These are phyloP conservation scores for Phymatotrichopsis omnivora DNA, from an alignment of 2,329 filamentous ascomycete genomes.

Conservation along the genomic window DNA sequence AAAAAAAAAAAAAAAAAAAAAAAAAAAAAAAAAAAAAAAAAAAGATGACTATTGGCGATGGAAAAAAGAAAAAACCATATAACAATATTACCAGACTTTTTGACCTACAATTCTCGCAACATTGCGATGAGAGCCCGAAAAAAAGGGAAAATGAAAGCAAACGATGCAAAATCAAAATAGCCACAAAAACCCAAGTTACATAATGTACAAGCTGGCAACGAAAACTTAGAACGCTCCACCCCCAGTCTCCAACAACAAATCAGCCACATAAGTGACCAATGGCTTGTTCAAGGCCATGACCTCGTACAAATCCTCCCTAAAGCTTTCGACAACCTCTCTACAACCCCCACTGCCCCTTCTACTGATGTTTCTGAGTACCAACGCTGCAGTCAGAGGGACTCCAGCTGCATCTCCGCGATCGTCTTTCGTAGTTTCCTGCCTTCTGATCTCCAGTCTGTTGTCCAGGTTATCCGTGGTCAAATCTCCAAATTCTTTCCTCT, in stretches of 20 bases:
- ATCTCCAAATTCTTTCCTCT: slow-evolving; percentile 15
- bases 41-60: too few relatives aligned
- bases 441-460: slow-evolving; percentile 29
- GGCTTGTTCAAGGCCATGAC: slow-evolving; percentile 27
- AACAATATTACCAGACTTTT: too few relatives aligned
- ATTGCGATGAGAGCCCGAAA: too few relatives aligned
- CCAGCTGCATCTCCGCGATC: slow-evolving; percentile 54
- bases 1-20: too few relatives aligned
- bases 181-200: too few relatives aligned
- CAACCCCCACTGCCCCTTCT: slow-evolving; percentile 22
- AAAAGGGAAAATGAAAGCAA: too few relatives aligned
- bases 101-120: too few relatives aligned
- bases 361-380: slow-evolving; percentile 71
- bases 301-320: slow-evolving; percentile 18
- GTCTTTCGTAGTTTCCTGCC: slow-evolving; percentile 42
- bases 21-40: too few relatives aligned
- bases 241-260: slow-evolving; percentile 22
- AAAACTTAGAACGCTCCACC: too few relatives aligned
- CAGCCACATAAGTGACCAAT: slow-evolving; percentile 21
- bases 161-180: too few relatives aligned
- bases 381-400: slow-evolving; percentile 64
- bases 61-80: too few relatives aligned
- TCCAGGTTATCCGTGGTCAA: slow-evolving; percentile 12
- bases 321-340: slow-evolving; percentile 18
- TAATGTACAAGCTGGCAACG: too few relatives aligned